Percentiles rank a stretch among this genome's conserved stretches.
These are phyloP conservation scores for Diaporthe vaccinii DNA, from an alignment of 2,329 filamentous ascomycete genomes.

Conservation along the genomic window DNA sequence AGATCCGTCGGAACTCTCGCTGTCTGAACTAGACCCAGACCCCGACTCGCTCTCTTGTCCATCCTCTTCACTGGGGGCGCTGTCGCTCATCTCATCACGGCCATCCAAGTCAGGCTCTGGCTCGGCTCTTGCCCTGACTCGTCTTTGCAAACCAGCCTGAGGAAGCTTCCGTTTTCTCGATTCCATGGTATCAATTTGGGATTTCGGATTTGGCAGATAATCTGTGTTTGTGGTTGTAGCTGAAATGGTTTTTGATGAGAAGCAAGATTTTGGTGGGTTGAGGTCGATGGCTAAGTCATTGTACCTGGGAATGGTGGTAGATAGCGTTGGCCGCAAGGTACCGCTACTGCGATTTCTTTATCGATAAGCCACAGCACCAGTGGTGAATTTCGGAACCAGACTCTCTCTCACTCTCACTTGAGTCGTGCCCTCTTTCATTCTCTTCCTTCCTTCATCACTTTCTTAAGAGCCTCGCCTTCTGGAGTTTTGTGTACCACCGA, in stretches of 20 bases:
- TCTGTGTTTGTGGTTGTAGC: neutral
- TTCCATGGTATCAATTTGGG: constrained; percentile 48
- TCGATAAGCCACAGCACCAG: constrained; percentile 36
- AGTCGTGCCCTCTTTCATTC: neutral
- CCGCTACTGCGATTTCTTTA: constrained; percentile 25
- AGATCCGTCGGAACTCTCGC: neutral
- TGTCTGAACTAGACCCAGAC: constrained; percentile 16
- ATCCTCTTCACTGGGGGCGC: constrained; percentile 46
- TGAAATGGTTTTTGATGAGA: constrained; percentile 7
- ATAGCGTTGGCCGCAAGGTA: neutral
- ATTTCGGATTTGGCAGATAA: neutral
- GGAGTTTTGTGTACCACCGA: neutral
- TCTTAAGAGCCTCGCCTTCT: neutral
- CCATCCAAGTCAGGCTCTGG: constrained; percentile 58
- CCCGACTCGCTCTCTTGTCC: constrained; percentile 34
- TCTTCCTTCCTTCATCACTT: neutral
- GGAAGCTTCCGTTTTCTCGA: constrained; percentile 58
- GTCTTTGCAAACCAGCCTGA: constrained; percentile 54
- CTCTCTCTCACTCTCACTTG: neutral
- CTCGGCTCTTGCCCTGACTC: constrained; percentile 59
- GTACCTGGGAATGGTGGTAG: neutral
- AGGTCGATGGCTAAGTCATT: constrained; percentile 15
- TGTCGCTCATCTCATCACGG: constrained; percentile 48
- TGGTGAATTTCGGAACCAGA: neutral
- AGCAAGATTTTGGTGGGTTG: constrained; percentile 33